Conservation (phyloP, 2,329 filamentous ascomycete genomes). For the Cladobotryum mycophilum region DNA sequence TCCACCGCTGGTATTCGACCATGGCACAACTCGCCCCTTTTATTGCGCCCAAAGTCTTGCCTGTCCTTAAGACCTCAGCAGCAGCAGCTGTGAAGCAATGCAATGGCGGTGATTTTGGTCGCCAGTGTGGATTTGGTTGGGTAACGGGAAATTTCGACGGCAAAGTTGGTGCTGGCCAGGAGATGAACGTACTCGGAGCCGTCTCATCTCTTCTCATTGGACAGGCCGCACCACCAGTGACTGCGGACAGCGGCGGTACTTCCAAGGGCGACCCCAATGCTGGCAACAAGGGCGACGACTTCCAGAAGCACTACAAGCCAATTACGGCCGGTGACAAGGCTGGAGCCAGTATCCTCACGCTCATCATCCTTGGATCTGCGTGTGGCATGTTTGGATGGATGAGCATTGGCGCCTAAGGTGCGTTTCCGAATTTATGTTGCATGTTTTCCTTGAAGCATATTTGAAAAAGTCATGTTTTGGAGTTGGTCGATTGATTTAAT, state of each 20-base stretch:
- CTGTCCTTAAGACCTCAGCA: slow-evolving; percentile 47
- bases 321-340: slow-evolving; percentile 40
- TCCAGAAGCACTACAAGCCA: slow-evolving; percentile 25
- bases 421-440: background rate
- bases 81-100: slow-evolving; percentile 50
- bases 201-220: slow-evolving; percentile 47
- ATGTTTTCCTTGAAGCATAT: too few relatives aligned
- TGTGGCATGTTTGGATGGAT: slow-evolving; percentile 43
- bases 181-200: slow-evolving; percentile 53
- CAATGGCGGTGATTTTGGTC: slow-evolving; percentile 40
- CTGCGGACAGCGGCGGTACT: slow-evolving; percentile 45
- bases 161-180: slow-evolving; percentile 51
- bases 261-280: slow-evolving; percentile 40
- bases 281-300: slow-evolving; percentile 31
- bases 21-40: slow-evolving; percentile 50
- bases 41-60: slow-evolving; percentile 42
- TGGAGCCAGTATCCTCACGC: slow-evolving; percentile 42
- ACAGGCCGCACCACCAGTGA: slow-evolving; percentile 35
- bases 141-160: slow-evolving; percentile 44
- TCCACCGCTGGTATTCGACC: slow-evolving; percentile 51
- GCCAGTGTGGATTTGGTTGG: slow-evolving; percentile 52
- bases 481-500: too few relatives aligned
- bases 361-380: slow-evolving; percentile 35
- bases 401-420: slow-evolving; percentile 31
- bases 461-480: too few relatives aligned